Conservation (phyloP, 495 filamentous ascomycete genomes). For the Tuber calosporum region DNA sequence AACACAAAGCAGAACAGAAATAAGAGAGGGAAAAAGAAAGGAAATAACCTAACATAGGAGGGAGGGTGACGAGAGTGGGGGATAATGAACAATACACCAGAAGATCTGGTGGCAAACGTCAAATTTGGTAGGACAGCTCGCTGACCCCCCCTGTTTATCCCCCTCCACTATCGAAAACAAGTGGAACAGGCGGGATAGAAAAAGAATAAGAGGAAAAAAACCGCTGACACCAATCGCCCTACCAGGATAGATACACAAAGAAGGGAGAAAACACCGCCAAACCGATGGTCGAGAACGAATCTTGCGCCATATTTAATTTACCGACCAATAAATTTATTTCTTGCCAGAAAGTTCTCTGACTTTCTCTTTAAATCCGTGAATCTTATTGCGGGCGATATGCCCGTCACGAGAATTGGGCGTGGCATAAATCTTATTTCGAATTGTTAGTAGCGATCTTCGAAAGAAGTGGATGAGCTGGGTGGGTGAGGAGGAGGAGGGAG, state of each 20-base stretch:
- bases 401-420: conserved; percentile 39
- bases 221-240: neutral
- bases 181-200: neutral
- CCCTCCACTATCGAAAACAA: neutral
- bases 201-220: neutral
- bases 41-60: neutral
- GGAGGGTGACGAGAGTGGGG: too few relatives aligned
- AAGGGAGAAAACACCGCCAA: neutral
- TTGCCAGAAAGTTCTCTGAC: conserved; percentile 38
- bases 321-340: conserved; percentile 14
- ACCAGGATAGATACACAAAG: neutral
- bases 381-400: conserved; percentile 39
- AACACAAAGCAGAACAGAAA: neutral
- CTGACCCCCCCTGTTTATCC: neutral
- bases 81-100: neutral
- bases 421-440: conserved; percentile 29
- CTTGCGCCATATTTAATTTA: neutral
- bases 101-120: neutral
- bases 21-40: neutral
- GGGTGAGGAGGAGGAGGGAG: neutral
- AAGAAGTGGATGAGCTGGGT: neutral
- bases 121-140: neutral
- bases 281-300: neutral
- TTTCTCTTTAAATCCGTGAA: conserved; percentile 40
- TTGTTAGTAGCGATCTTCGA: neutral